A percentile compares a stretch with the other conserved stretches of the same genome.
phyloP scores from a whole-genome alignment of 2,329 filamentous ascomycete species.

The Penicillium crustosum region DNA sequence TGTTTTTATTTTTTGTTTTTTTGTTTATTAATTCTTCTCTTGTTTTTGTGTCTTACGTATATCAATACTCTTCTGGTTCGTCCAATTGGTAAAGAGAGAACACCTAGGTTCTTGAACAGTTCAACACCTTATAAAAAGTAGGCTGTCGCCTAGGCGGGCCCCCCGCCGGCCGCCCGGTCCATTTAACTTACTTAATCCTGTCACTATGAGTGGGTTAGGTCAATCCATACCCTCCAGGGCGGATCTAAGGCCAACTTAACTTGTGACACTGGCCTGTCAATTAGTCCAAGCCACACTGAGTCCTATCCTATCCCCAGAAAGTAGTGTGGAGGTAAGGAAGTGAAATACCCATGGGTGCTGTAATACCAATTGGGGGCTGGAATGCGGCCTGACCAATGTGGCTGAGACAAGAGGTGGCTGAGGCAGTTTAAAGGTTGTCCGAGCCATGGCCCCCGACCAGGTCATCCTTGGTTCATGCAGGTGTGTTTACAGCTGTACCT shows the following conservation, averaged over 20 bases:
- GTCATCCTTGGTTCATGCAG: background rate
- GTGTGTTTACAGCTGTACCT: background rate
- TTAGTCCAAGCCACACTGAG: background rate
- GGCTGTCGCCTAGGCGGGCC: background rate
- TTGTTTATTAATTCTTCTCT: background rate
- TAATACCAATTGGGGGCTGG: background rate
- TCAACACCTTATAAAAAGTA: background rate
- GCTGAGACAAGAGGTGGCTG: slow-evolving; percentile 4
- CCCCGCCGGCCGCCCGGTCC: background rate
- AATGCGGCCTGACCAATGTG: background rate
- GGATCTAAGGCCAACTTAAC: background rate
- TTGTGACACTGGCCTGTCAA: background rate
- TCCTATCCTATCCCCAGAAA: background rate
- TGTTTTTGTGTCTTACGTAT: background rate
- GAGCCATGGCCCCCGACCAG: background rate
- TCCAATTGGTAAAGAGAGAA: background rate
- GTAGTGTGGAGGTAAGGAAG: background rate
- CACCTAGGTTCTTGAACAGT: background rate
- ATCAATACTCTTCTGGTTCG: background rate
- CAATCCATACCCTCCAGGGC: background rate
- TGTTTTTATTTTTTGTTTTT: background rate
- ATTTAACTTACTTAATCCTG: background rate
- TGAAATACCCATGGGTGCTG: background rate
- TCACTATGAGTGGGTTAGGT: background rate
- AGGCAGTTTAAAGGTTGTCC: background rate